These are phyloP conservation scores for Physcomitrellopsis africana DNA, from an alignment of 225 moss, liverwort and hornwort species.

Conservation along the genomic window DNA sequence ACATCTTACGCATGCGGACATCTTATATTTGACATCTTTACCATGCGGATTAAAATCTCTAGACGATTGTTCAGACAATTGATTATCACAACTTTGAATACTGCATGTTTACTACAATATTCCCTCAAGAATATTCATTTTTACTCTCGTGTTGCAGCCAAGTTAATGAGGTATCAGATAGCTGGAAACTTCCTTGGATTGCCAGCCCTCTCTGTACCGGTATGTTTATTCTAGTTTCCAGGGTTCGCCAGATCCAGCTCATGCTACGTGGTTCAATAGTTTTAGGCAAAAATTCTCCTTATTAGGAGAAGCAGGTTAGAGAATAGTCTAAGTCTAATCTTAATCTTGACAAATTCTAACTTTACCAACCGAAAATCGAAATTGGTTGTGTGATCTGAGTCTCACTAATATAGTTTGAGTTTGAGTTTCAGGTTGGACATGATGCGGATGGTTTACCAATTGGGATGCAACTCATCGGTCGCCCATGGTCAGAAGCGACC, in stretches of 20 bases:
- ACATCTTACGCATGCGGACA: too few species aligned
- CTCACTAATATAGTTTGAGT: neutral
- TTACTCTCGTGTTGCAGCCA: conserved; percentile 55
- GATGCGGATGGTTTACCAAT: conserved; percentile 81
- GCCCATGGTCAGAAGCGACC: conserved; percentile 96
- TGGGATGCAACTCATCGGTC: conserved; percentile 88
- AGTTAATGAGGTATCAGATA: conserved; percentile 95
- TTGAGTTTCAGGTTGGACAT: conserved; percentile 72
- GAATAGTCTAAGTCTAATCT: neutral
- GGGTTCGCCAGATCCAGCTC: neutral
- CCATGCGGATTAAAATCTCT: too few species aligned
- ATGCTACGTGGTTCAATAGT: neutral
- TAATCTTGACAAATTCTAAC: too few species aligned
- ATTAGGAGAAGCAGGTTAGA: neutral
- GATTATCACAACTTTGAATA: too few species aligned
- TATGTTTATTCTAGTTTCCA: conserved; percentile 29
- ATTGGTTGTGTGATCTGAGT: too few species aligned
- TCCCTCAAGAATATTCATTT: too few species aligned
- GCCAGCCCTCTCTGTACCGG: conserved; percentile 86
- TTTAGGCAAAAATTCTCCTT: neutral
- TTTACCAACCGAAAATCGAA: neutral
- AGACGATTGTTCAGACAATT: too few species aligned
- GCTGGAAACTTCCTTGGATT: conserved; percentile 91
- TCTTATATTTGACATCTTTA: too few species aligned
- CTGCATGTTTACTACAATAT: too few species aligned